These are phyloP conservation scores for Pichia ethanolica DNA, from an alignment of 805 yeast genomes.

Conservation along the genomic window DNA sequence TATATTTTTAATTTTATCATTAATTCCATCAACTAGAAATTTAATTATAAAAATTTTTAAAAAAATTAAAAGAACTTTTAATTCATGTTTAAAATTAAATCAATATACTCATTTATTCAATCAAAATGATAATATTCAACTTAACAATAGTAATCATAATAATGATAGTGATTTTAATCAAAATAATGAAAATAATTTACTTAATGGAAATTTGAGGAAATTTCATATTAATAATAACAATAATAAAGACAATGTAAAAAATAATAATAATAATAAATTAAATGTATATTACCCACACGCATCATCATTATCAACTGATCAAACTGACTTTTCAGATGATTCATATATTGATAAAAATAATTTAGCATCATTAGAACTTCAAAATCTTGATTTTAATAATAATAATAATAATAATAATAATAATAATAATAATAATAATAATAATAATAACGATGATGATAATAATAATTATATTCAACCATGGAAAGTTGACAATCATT, in stretches of 20 bases:
- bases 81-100: not conserved
- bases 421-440: too few relatives aligned
- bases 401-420: too few relatives aligned
- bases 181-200: not conserved
- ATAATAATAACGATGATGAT: too few relatives aligned
- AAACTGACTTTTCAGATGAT: not conserved
- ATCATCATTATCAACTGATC: not conserved
- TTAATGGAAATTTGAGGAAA: slow-evolving; percentile 3
- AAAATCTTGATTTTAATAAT: not conserved
- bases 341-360: not conserved
- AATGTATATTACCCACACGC: too few relatives aligned
- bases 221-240: not conserved
- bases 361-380: not conserved
- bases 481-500: slow-evolving; percentile 12
- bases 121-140: too few relatives aligned
- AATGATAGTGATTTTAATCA: not conserved
- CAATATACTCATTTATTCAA: not conserved
- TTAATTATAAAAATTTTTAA: not conserved
- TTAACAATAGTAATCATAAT: not conserved
- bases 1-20: not conserved
- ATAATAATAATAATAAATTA: not conserved
- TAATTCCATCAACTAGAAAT: not conserved
- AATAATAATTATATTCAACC: not conserved
- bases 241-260: not conserved
- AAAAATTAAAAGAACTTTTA: not conserved